Conservation (phyloP, 225 moss, liverwort and hornwort genomes). For the Physcomitrium patens region DNA sequence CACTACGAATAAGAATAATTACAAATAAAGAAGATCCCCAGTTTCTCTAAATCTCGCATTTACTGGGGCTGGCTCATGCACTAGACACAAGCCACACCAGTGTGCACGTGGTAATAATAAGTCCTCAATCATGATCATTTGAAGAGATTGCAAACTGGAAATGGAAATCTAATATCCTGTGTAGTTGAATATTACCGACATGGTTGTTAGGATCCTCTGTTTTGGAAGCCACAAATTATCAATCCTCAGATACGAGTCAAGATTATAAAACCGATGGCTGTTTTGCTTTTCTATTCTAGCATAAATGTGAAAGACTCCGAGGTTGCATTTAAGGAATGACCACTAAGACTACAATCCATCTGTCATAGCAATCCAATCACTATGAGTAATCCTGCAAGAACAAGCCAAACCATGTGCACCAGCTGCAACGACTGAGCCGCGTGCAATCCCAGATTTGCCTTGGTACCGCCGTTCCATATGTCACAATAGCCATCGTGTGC, state of each 20-base stretch:
- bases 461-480: slow-evolving; percentile 59
- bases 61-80: too few relatives aligned
- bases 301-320: slow-evolving; percentile 16
- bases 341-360: not conserved
- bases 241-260: slow-evolving; percentile 8
- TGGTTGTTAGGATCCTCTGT: slow-evolving; percentile 29
- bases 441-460: slow-evolving; percentile 53
- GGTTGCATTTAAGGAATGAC: slow-evolving; percentile 24
- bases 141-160: too few relatives aligned
- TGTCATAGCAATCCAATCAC: slow-evolving; percentile 65
- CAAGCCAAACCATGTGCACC: slow-evolving; percentile 86
- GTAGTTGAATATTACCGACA: slow-evolving; percentile 23
- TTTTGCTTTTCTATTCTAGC: not conserved
- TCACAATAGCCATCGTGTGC: slow-evolving; percentile 79
- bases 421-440: slow-evolving; percentile 85
- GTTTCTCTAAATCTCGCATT: too few relatives aligned
- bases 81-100: not conserved
- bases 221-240: slow-evolving; percentile 26
- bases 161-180: slow-evolving; percentile 10
- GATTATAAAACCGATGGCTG: slow-evolving; percentile 28
- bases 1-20: too few relatives aligned
- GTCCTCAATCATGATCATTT: not conserved
- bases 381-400: slow-evolving; percentile 73
- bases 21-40: too few relatives aligned
- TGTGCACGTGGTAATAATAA: not conserved